Evolutionary conservation across 2,329 filamentous ascomycete genomes (phyloP).

Genomic region (Fusarium acutatum): DNA sequence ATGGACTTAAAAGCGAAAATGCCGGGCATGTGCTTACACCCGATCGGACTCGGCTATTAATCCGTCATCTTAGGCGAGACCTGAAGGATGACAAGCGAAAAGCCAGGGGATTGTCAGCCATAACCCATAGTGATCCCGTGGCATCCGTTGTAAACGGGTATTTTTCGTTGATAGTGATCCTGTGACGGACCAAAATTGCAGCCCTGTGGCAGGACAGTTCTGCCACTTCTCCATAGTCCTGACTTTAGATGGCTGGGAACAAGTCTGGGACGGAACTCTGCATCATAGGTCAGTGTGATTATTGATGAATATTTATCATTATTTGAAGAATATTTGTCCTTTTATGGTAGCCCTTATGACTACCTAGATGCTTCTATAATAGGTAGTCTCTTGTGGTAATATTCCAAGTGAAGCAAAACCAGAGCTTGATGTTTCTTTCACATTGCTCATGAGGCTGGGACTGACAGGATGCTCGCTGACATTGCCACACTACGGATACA

Average conservation of each 20-base stretch:
- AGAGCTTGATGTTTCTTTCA: background rate
- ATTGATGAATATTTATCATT: background rate
- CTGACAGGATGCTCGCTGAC: slow-evolving; percentile 13
- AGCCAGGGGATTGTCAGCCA: slow-evolving; percentile 35
- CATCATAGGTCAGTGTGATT: background rate
- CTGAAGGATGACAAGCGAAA: slow-evolving; percentile 11
- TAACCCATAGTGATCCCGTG: slow-evolving; percentile 35
- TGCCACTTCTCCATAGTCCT: background rate
- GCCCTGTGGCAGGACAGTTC: slow-evolving; percentile 29
- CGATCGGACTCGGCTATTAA: slow-evolving; percentile 38
- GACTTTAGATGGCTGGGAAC: background rate
- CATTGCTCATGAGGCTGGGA: background rate
- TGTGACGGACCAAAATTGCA: slow-evolving; percentile 41
- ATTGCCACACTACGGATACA: slow-evolving; percentile 20
- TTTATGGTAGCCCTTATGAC: background rate
- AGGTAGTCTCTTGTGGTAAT: background rate
- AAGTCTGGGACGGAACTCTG: background rate
- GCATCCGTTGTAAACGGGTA: slow-evolving; percentile 41
- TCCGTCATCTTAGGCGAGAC: background rate
- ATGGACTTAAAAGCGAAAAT: slow-evolving; percentile 30
- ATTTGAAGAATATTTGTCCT: background rate
- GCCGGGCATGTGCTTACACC: slow-evolving; percentile 31
- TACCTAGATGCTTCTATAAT: background rate
- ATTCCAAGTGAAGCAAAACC: background rate
- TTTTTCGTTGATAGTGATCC: slow-evolving; percentile 41